These are phyloP conservation scores for Xanthoconium separans DNA, from an alignment of 1,284 basidiomycete genomes.

Conservation along the genomic window DNA sequence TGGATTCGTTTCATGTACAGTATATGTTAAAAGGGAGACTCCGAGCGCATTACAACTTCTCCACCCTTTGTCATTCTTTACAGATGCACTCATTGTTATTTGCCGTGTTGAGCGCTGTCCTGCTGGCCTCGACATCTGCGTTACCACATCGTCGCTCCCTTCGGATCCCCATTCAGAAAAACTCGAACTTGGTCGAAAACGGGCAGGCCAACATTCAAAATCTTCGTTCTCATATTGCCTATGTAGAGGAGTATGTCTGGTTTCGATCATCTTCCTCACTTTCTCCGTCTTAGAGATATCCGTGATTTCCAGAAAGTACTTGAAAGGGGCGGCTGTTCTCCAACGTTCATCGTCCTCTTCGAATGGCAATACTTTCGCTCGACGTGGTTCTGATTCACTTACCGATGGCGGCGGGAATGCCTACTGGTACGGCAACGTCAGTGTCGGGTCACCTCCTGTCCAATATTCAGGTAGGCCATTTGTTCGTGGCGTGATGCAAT, in stretches of 20 bases:
- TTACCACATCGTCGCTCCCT: constrained; percentile 13
- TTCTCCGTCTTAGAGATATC: constrained; percentile 4
- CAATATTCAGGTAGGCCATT: constrained; percentile 18
- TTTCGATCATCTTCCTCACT: neutral
- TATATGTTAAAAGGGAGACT: neutral
- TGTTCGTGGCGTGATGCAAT: too few relatives aligned
- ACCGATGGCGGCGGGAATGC: constrained; percentile 9
- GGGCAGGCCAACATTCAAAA: constrained; percentile 20
- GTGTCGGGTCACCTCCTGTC: constrained; percentile 22
- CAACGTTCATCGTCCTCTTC: neutral
- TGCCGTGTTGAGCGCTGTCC: constrained; percentile 7
- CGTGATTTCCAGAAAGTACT: constrained; percentile 21
- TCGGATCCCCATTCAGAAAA: constrained; percentile 21
- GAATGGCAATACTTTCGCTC: neutral
- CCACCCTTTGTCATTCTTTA: neutral
- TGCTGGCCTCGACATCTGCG: constrained; percentile 17
- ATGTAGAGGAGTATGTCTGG: constrained; percentile 15
- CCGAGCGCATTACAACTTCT: too few relatives aligned
- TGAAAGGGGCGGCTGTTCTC: constrained; percentile 10
- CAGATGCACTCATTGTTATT: constrained; percentile 16
- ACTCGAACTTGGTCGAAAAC: constrained; percentile 9
- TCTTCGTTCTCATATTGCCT: constrained; percentile 14
- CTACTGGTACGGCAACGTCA: constrained; percentile 28
- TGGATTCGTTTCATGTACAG: neutral
- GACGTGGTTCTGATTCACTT: constrained; percentile 16